These are phyloP conservation scores for Eucalyptus microcorys DNA, from an alignment of 345 rosid species.

Conservation along the genomic window DNA sequence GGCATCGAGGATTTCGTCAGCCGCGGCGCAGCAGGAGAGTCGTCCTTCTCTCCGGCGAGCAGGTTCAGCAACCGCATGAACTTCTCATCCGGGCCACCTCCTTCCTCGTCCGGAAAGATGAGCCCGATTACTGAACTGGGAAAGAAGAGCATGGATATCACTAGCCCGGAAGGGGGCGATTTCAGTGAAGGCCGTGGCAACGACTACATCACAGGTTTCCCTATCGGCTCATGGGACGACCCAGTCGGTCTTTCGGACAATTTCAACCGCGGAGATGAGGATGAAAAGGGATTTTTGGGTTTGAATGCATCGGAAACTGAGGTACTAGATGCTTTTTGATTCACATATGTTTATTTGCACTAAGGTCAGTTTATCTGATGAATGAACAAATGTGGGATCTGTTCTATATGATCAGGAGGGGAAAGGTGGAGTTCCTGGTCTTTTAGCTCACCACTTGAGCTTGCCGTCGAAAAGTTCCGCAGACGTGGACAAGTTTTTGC, in stretches of 20 bases:
- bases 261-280: slow-evolving; percentile 7
- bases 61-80: slow-evolving; percentile 9
- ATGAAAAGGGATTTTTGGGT: slow-evolving; percentile 6
- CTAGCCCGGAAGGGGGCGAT: background rate
- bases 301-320: slow-evolving; percentile 8
- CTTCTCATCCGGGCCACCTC: slow-evolving; percentile 14
- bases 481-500: slow-evolving; percentile 27
- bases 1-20: slow-evolving; percentile 7
- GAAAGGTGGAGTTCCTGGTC: slow-evolving; percentile 8
- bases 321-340: slow-evolving; percentile 8
- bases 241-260: background rate
- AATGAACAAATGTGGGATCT: background rate
- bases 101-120: slow-evolving; percentile 8
- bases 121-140: slow-evolving; percentile 27
- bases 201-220: slow-evolving; percentile 13
- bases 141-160: slow-evolving; percentile 4
- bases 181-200: slow-evolving; percentile 1
- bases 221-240: slow-evolving; percentile 17
- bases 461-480: slow-evolving; percentile 37
- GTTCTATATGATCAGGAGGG: slow-evolving; percentile 20
- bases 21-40: background rate
- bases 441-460: slow-evolving; percentile 62
- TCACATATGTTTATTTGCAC: background rate
- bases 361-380: background rate
- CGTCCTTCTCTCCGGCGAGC: slow-evolving; percentile 1